Percentiles rank a stretch among this genome's conserved stretches.
Conservation (phyloP, 2,329 filamentous ascomycete genomes). For the Colletotrichum endophyticum region DNA sequence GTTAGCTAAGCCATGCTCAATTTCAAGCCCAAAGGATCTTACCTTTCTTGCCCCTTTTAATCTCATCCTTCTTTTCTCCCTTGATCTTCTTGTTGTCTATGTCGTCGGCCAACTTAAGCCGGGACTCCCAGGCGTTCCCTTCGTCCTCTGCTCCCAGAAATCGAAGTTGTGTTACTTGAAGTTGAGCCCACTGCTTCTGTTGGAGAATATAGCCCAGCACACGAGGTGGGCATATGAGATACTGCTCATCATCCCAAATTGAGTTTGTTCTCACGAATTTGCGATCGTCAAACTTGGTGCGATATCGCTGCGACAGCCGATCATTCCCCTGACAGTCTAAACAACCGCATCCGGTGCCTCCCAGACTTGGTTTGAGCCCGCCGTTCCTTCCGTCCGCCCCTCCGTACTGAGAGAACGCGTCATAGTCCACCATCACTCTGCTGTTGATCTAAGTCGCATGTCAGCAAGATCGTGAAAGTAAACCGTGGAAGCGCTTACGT, state of each 20-base stretch:
- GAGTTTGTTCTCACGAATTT: not conserved
- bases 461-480: not conserved
- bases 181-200: constrained; percentile 20
- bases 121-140: not conserved
- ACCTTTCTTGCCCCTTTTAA: not conserved
- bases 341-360: not conserved
- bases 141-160: not conserved
- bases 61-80: not conserved
- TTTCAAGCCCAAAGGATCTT: not conserved
- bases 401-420: not conserved
- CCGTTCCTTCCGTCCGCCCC: not conserved
- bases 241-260: constrained; percentile 8
- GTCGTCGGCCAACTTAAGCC: constrained; percentile 1
- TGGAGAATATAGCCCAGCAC: constrained; percentile 19
- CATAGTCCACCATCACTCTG: not conserved
- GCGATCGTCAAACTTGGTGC: not conserved
- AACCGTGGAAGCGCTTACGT: not conserved
- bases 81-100: not conserved
- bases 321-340: not conserved
- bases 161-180: not conserved
- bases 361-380: not conserved
- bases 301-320: not conserved
- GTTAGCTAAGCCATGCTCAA: not conserved
- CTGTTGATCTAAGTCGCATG: not conserved
- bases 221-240: constrained; percentile 14